phyloP scores from a whole-genome alignment of 2,329 filamentous ascomycete species.

The Botryotinia narcissicola region DNA sequence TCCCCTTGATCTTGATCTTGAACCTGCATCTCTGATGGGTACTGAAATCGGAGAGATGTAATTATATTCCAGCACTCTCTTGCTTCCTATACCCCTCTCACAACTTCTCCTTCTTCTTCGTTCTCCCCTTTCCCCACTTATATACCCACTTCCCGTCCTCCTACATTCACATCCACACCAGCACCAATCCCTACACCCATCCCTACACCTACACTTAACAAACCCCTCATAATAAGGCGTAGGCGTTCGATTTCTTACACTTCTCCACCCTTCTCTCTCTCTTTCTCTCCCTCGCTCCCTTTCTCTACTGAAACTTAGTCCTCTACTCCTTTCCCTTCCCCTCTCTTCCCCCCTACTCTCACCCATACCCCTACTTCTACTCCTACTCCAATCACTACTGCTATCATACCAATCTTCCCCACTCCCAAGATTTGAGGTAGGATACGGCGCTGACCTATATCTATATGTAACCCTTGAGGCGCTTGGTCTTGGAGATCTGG shows the following conservation, averaged over 20 bases:
- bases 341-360: no score
- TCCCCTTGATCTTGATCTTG: background rate
- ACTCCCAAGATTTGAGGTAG: no score
- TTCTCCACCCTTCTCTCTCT: constrained; percentile 44
- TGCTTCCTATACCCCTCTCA: background rate
- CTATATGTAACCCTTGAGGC: background rate
- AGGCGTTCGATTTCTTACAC: constrained; percentile 50
- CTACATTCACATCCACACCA: constrained; percentile 65
- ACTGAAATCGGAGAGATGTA: background rate
- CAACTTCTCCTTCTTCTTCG: background rate
- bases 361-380: no score
- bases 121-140: constrained; percentile 46
- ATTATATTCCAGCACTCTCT: background rate
- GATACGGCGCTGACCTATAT: background rate
- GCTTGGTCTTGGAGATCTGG: background rate
- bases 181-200: constrained; percentile 46
- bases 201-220: constrained; percentile 48
- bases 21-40: background rate
- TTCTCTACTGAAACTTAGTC: no score
- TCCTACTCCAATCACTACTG: no score
- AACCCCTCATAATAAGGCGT: constrained; percentile 54
- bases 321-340: background rate
- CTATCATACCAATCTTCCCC: no score
- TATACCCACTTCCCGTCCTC: constrained; percentile 55
- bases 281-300: background rate